A percentile compares a stretch with the other conserved stretches of the same genome.
These are phyloP conservation scores for Colletotrichum spinosum DNA, from an alignment of 2,329 filamentous ascomycete genomes.

Conservation along the genomic window DNA sequence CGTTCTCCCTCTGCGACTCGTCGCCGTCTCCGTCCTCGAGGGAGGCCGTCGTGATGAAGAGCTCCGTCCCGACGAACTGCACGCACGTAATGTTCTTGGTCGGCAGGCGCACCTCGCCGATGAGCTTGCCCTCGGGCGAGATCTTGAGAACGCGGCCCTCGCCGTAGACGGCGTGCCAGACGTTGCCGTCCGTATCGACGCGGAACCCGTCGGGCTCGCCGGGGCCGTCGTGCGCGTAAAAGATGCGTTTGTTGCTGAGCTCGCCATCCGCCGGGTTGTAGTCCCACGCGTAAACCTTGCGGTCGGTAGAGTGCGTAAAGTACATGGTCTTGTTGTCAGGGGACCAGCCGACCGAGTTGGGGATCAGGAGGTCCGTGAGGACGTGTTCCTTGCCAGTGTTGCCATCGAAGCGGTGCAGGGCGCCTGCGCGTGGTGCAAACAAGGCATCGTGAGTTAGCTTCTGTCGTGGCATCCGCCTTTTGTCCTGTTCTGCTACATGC, in stretches of 20 bases:
- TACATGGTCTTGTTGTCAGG: constrained; percentile 79
- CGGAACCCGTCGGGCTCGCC: constrained; percentile 87
- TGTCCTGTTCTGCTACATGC: constrained; percentile 1
- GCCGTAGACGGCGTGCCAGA: constrained; percentile 91
- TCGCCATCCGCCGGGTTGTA: constrained; percentile 73
- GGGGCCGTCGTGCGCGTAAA: constrained; percentile 75
- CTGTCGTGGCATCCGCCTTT: background rate
- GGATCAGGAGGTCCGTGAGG: constrained; percentile 77
- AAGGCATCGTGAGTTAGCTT: constrained; percentile 8
- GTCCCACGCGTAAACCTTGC: constrained; percentile 79
- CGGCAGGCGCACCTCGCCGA: constrained; percentile 81
- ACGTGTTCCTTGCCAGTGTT: constrained; percentile 70
- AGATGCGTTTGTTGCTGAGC: constrained; percentile 76
- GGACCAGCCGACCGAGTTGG: constrained; percentile 88
- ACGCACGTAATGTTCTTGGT: constrained; percentile 85
- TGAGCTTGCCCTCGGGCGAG: constrained; percentile 73
- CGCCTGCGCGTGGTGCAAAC: constrained; percentile 60
- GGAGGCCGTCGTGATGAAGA: constrained; percentile 83
- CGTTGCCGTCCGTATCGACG: constrained; percentile 84
- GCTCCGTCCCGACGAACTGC: constrained; percentile 78
- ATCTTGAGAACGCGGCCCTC: constrained; percentile 81
- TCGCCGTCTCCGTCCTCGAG: constrained; percentile 74
- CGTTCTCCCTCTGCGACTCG: constrained; percentile 67
- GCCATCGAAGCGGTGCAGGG: constrained; percentile 78
- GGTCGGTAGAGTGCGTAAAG: constrained; percentile 81